Conservation (phyloP, 2,329 filamentous ascomycete genomes). For the Curvularia spicifera region DNA sequence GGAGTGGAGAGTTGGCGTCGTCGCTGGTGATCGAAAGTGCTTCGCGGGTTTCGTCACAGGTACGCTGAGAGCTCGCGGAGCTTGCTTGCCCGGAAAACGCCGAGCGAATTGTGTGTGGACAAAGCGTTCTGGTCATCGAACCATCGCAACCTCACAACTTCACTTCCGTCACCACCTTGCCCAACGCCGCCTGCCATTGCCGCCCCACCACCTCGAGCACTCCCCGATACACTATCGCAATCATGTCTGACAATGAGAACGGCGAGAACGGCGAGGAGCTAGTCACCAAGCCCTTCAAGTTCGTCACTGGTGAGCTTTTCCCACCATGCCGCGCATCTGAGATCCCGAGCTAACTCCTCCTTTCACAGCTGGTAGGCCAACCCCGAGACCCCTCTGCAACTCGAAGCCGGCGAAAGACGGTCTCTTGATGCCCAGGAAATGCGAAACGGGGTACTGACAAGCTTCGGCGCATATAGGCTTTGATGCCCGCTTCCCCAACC, state of each 20-base stretch:
- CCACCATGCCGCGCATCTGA: slow-evolving; percentile 19
- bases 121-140: slow-evolving; percentile 42
- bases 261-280: slow-evolving; percentile 69
- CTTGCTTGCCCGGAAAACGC: slow-evolving; percentile 37
- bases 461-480: slow-evolving; percentile 69
- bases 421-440: slow-evolving; percentile 2
- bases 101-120: slow-evolving; percentile 45
- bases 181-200: slow-evolving; percentile 40
- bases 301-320: slow-evolving; percentile 85
- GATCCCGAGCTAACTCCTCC: slow-evolving; percentile 39
- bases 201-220: slow-evolving; percentile 28
- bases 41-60: slow-evolving; percentile 43
- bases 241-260: slow-evolving; percentile 79
- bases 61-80: slow-evolving; percentile 33
- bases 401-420: slow-evolving; percentile 11
- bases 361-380: slow-evolving; percentile 50
- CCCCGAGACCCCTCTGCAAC: slow-evolving; percentile 18
- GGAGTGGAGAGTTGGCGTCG: slow-evolving; percentile 31
- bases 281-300: slow-evolving; percentile 99
- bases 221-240: slow-evolving; percentile 57
- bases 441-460: slow-evolving; percentile 26
- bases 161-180: slow-evolving; percentile 37
- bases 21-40: slow-evolving; percentile 25
- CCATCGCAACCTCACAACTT: slow-evolving; percentile 42
- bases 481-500: slow-evolving; percentile 98